These are phyloP conservation scores for Endoconidiophora laricicola DNA, from an alignment of 2,329 filamentous ascomycete genomes.

Conservation along the genomic window DNA sequence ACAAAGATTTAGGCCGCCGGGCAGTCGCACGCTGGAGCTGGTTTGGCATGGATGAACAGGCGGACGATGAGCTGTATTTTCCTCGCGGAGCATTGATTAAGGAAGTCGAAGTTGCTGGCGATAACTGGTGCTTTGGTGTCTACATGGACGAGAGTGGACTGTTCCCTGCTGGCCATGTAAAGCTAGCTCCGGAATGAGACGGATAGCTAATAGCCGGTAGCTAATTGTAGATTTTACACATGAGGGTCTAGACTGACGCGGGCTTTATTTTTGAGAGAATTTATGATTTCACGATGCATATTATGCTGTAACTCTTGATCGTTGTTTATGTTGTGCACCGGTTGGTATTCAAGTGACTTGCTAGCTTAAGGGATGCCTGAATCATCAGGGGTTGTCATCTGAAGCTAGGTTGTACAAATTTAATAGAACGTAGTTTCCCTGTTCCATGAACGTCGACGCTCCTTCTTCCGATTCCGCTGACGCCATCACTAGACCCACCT, in stretches of 20 bases:
- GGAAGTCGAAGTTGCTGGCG: slow-evolving; percentile 76
- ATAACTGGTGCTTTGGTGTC: slow-evolving; percentile 75
- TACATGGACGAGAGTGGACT: slow-evolving; percentile 69
- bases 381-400: too few species aligned
- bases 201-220: too few species aligned
- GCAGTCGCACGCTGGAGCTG: slow-evolving; percentile 59
- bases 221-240: too few species aligned
- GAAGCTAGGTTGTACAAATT: too few species aligned
- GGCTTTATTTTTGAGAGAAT: too few species aligned
- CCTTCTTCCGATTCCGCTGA: slow-evolving; percentile 8
- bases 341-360: too few species aligned
- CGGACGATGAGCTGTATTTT: slow-evolving; percentile 65
- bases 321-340: too few species aligned
- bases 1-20: slow-evolving; percentile 16
- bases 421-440: background rate
- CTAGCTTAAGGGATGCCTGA: too few species aligned
- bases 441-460: background rate
- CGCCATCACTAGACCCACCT: slow-evolving; percentile 12
- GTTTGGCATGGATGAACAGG: slow-evolving; percentile 42
- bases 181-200: slow-evolving; percentile 18
- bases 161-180: slow-evolving; percentile 66
- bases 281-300: too few species aligned
- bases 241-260: too few species aligned
- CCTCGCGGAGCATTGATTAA: slow-evolving; percentile 67
- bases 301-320: too few species aligned